Evolutionary conservation across 2,329 filamentous ascomycete genomes (phyloP).

Genomic region (Clarireedia sp.): DNA sequence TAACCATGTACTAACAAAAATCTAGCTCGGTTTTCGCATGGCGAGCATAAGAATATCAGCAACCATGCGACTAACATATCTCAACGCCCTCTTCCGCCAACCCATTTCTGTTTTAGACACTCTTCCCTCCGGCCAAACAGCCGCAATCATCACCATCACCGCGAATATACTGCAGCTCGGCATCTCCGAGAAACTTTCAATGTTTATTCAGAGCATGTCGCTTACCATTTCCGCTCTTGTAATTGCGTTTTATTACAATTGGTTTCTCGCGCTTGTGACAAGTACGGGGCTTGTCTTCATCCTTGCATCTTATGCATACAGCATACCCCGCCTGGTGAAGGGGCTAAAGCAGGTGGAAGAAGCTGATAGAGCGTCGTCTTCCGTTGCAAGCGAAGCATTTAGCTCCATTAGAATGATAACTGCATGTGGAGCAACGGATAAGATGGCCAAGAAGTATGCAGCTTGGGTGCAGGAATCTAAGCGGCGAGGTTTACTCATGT

Average conservation of each 20-base stretch:
- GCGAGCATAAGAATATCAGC: slow-evolving; percentile 53
- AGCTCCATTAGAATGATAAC: slow-evolving; percentile 52
- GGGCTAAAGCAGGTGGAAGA: slow-evolving; percentile 37
- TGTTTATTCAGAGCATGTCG: slow-evolving; percentile 46
- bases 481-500: slow-evolving; percentile 17
- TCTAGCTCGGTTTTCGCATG: slow-evolving; percentile 42
- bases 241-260: slow-evolving; percentile 48
- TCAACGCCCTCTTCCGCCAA: slow-evolving; percentile 55
- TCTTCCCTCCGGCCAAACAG: slow-evolving; percentile 54
- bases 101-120: slow-evolving; percentile 60
- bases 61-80: slow-evolving; percentile 53
- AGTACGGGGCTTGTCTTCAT: slow-evolving; percentile 48
- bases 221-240: slow-evolving; percentile 46
- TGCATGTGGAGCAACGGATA: slow-evolving; percentile 52
- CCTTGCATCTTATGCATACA: slow-evolving; percentile 39
- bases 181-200: slow-evolving; percentile 53
- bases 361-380: slow-evolving; percentile 49
- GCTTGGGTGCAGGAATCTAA: slow-evolving; percentile 46
- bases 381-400: slow-evolving; percentile 54
- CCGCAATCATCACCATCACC: slow-evolving; percentile 57
- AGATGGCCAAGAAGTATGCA: slow-evolving; percentile 45
- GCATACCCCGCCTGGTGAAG: slow-evolving; percentile 50
- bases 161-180: slow-evolving; percentile 54
- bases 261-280: slow-evolving; percentile 51
- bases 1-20: not conserved